Percentiles rank a stretch among this genome's conserved stretches.
These are phyloP conservation scores for Escallonia herrerae DNA, from an alignment of 129 eudicot genomes.

Conservation along the genomic window DNA sequence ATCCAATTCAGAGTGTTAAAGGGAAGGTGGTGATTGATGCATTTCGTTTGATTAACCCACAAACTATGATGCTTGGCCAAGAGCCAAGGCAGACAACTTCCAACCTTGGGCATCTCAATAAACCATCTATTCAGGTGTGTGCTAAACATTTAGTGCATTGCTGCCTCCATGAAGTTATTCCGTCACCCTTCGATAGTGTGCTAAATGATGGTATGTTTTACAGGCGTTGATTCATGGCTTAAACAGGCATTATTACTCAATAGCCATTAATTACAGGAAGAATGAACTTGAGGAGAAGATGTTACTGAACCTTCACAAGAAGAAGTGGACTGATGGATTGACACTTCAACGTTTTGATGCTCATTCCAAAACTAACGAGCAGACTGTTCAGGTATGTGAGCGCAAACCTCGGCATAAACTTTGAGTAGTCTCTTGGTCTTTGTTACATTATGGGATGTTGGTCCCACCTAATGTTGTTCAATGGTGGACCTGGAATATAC, in stretches of 20 bases:
- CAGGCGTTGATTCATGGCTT: constrained; percentile 92
- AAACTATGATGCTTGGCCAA: constrained; percentile 98
- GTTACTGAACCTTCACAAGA: constrained; percentile 87
- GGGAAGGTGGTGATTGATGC: constrained; percentile 98
- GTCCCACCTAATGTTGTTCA: too few species aligned
- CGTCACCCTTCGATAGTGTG: not conserved
- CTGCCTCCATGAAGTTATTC: not conserved
- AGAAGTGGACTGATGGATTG: constrained; percentile 93
- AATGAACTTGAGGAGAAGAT: constrained; percentile 94
- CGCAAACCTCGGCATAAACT: too few species aligned
- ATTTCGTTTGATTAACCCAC: constrained; percentile 87
- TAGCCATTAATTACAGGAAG: constrained; percentile 87
- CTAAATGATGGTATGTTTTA: constrained; percentile 7
- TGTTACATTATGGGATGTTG: too few species aligned
- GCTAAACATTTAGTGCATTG: not conserved
- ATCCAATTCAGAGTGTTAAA: constrained; percentile 94
- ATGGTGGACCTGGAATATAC: too few species aligned
- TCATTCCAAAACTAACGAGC: constrained; percentile 89
- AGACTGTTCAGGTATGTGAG: constrained; percentile 67
- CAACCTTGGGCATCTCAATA: constrained; percentile 91
- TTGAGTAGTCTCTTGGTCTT: too few species aligned
- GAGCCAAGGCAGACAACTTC: constrained; percentile 96
- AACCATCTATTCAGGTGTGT: constrained; percentile 87
- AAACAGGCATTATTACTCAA: constrained; percentile 88
- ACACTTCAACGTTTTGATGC: constrained; percentile 81